These are phyloP conservation scores for Cephaloascus albidus DNA, from an alignment of 805 yeast species.

Conservation along the genomic window DNA sequence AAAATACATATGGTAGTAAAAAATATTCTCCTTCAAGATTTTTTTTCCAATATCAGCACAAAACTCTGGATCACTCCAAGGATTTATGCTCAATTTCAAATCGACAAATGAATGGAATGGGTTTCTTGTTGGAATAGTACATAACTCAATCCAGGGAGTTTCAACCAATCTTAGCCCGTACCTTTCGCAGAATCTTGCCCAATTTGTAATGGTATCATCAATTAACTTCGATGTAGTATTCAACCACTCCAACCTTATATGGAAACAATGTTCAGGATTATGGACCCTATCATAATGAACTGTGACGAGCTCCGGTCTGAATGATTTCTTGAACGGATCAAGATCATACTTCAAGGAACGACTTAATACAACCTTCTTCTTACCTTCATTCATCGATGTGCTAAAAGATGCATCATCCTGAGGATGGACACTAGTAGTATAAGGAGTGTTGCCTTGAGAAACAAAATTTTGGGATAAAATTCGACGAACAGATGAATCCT, in stretches of 20 bases:
- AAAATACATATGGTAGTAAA: constrained; percentile 71
- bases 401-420: constrained; percentile 1
- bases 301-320: constrained; percentile 66
- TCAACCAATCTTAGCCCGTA: constrained; percentile 78
- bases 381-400: constrained; percentile 1
- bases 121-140: constrained; percentile 63
- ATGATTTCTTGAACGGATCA: constrained; percentile 65
- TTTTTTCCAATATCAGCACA: constrained; percentile 16
- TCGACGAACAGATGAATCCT: not conserved
- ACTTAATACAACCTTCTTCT: constrained; percentile 47
- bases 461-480: not conserved
- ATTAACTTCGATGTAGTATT: constrained; percentile 79
- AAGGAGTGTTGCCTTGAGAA: constrained; percentile 1
- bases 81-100: constrained; percentile 56
- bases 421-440: constrained; percentile 2
- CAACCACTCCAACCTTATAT: constrained; percentile 86
- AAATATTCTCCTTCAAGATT: constrained; percentile 40
- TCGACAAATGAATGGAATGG: constrained; percentile 87
- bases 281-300: constrained; percentile 90
- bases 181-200: constrained; percentile 79
- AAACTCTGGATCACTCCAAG: constrained; percentile 58
- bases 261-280: constrained; percentile 92
- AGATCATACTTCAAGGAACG: constrained; percentile 60
- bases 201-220: constrained; percentile 66
- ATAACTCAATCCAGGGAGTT: constrained; percentile 83